These are phyloP conservation scores for Saccharomyces hybrid DNA, from an alignment of 1,139 yeast genomes.

Conservation along the genomic window DNA sequence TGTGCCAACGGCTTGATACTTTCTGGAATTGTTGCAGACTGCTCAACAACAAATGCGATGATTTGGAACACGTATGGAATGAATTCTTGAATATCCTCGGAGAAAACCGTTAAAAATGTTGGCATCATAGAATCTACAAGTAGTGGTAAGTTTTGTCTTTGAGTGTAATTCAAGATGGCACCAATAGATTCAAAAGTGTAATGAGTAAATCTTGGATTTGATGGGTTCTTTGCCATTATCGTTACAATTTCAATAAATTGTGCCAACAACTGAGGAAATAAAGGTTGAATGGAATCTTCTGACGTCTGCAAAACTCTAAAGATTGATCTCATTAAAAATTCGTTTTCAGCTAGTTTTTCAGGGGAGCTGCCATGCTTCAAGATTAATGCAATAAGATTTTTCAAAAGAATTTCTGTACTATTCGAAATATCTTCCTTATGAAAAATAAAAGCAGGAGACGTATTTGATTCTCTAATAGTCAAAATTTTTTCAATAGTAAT, in stretches of 20 bases:
- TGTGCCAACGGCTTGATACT: constrained; percentile 58
- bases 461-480: constrained; percentile 57
- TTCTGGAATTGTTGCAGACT: constrained; percentile 45
- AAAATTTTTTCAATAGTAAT: constrained; percentile 85
- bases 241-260: constrained; percentile 64
- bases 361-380: constrained; percentile 56
- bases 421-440: constrained; percentile 60
- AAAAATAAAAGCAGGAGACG: constrained; percentile 48
- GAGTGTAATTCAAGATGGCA: constrained; percentile 53
- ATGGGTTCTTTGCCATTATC: constrained; percentile 78
- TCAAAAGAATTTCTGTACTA: constrained; percentile 48
- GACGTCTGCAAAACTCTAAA: constrained; percentile 77
- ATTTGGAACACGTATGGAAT: constrained; percentile 89
- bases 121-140: constrained; percentile 59
- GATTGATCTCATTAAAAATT: constrained; percentile 78
- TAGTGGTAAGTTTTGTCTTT: constrained; percentile 33
- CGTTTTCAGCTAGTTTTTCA: constrained; percentile 91
- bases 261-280: constrained; percentile 42
- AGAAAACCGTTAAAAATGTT: constrained; percentile 55
- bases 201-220: constrained; percentile 90
- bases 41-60: constrained; percentile 67
- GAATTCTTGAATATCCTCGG: constrained; percentile 87
- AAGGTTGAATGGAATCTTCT: constrained; percentile 49
- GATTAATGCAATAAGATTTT: constrained; percentile 60
- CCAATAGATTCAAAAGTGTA: constrained; percentile 85